These are phyloP conservation scores for Paratinospora sagittata DNA, from an alignment of 164 flowering plant species.

Conservation along the genomic window DNA sequence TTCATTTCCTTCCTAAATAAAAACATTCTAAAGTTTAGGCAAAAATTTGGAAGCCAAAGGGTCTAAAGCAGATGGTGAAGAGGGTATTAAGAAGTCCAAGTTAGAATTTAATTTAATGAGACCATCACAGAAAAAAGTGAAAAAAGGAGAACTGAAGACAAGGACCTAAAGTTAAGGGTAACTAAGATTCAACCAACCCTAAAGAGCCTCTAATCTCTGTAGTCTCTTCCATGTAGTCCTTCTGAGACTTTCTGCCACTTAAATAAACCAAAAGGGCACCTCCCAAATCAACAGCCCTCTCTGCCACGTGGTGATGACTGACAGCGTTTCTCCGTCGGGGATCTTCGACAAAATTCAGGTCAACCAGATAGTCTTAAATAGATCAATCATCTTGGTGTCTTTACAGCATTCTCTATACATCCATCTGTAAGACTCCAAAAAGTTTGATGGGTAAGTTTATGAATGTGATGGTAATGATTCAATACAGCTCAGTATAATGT, in stretches of 20 bases:
- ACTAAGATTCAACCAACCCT: background rate
- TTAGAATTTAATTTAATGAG: too few relatives aligned
- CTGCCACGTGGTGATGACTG: background rate
- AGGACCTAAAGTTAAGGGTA: background rate
- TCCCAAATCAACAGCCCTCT: background rate
- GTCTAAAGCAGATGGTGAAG: too few relatives aligned
- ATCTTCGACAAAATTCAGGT: background rate
- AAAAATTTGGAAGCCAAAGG: too few relatives aligned
- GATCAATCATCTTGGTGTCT: background rate
- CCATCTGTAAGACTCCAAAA: background rate
- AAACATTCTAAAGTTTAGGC: too few relatives aligned
- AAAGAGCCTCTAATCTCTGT: background rate
- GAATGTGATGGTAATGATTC: background rate
- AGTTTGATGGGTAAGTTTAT: background rate
- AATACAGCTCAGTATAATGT: too few relatives aligned
- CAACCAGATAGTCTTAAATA: background rate
- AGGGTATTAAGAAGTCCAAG: too few relatives aligned
- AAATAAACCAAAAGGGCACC: background rate
- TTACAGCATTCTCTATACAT: background rate
- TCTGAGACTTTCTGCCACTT: background rate
- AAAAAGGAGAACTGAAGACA: background rate
- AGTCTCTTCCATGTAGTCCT: background rate
- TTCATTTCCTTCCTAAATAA: too few relatives aligned
- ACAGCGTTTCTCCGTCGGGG: background rate
- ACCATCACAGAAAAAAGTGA: background rate